Evolutionary conservation across 2,329 filamentous ascomycete species (phyloP).

Genomic region (Ampelomyces quisqualis): DNA sequence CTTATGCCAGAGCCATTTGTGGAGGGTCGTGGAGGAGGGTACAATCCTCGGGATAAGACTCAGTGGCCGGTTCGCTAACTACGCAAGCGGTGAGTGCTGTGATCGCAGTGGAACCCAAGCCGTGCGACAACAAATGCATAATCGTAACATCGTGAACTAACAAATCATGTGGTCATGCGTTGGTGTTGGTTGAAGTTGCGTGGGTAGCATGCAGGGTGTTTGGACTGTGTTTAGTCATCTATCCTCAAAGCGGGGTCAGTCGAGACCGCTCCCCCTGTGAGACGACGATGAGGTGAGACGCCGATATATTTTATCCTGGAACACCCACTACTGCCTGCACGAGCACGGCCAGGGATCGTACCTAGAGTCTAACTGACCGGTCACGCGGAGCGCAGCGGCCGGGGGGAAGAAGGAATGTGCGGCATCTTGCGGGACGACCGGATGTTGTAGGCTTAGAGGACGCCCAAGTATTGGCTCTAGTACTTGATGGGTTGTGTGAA

Average conservation of each 20-base stretch:
- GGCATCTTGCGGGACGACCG: conserved; percentile 6
- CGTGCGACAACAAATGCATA: conserved; percentile 7
- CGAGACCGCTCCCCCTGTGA: conserved; percentile 10
- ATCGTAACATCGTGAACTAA: background rate
- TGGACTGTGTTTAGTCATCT: conserved; percentile 1
- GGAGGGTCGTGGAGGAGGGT: conserved; percentile 5
- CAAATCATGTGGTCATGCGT: conserved; percentile 4
- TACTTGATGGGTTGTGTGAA: conserved; percentile 2
- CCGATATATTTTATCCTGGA: background rate
- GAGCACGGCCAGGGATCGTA: conserved; percentile 7
- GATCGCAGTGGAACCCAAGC: conserved; percentile 3
- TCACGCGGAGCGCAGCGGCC: conserved; percentile 19
- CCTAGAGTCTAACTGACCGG: conserved; percentile 9
- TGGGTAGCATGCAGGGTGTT: background rate
- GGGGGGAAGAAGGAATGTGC: conserved; percentile 12
- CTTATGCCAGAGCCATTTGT: background rate
- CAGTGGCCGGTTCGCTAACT: too few species aligned
- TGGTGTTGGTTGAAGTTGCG: conserved; percentile 6
- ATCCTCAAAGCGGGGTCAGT: background rate
- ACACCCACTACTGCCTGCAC: conserved; percentile 6
- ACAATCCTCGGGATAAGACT: conserved; percentile 5
- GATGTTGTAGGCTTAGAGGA: background rate
- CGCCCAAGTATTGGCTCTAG: conserved; percentile 7
- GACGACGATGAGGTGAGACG: conserved; percentile 14
- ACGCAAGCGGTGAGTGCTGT: conserved; percentile 15